Evolutionary conservation across 208 protist genomes (phyloP), one percentile per base, ranked within the genome.

Genomic region (Leishmania mexicana): DNA sequence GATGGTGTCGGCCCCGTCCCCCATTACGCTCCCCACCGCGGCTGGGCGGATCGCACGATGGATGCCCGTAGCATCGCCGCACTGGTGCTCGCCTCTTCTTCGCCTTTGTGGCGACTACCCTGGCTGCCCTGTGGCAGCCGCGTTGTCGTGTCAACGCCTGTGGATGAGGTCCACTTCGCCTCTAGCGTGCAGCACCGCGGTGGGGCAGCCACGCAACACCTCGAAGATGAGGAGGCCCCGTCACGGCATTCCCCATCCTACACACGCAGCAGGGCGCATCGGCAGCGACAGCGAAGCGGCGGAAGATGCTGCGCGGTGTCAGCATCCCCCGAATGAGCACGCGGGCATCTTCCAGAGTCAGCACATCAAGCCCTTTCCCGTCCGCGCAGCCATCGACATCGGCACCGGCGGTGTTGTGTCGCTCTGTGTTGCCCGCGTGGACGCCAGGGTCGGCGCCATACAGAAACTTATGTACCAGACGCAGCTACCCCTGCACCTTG

Each of bases 371-470:
- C 74, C 77, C 2, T 96, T 95, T 58, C 94, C 94, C n/a, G 88
- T 97, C 38, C 88, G 94, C 19, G 94, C 94, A 2, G 94, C 94
- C 28, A 95, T 97, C 42, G 94, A 97, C 74, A 95, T 97, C 80
- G 94, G 94, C 49, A 95, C 91, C 5, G 93, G 92, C 72, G 93
- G 93, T 2, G 87, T 89, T 58, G 76, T 89, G 0, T 96, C 93
- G 3, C 83, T 97, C 51, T 89, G 86, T 75, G 83, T 97, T 73
- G 94, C 83, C 10, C 93, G 94, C 74, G 94, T 97, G 3, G 94
- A 97, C 74, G 94, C 92, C 4, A 58, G 51, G 31, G 80, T 60
- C 3, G 80, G 77, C 42, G 89, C 87, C 6, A 74, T 97, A 7
- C 88, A 89, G 49, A 81, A 90, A 49, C 24, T 96, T 1, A 80